Percentiles rank a stretch among this genome's conserved stretches.
These are phyloP conservation scores for Diplodia corticola DNA, from an alignment of 2,329 filamentous ascomycete species.

Conservation along the genomic window DNA sequence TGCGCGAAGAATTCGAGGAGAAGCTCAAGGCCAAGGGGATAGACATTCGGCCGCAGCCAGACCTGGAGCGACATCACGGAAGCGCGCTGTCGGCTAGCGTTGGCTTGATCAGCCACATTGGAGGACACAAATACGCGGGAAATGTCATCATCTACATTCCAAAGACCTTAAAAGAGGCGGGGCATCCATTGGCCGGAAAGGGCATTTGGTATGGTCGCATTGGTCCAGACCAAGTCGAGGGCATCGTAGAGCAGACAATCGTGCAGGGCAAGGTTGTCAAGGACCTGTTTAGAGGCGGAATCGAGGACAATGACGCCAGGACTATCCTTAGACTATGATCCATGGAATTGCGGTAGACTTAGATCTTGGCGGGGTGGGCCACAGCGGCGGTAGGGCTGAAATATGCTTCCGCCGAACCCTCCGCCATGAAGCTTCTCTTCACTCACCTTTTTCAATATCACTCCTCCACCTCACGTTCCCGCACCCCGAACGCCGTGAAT, in stretches of 20 bases:
- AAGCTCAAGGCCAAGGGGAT: slow-evolving; percentile 55
- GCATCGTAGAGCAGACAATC: slow-evolving; percentile 71
- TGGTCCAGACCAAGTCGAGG: slow-evolving; percentile 73
- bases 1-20: slow-evolving; percentile 68
- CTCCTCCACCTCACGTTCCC: background rate
- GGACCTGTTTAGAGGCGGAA: slow-evolving; percentile 72
- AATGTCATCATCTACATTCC: slow-evolving; percentile 83
- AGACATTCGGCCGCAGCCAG: slow-evolving; percentile 39
- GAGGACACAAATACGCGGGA: slow-evolving; percentile 82
- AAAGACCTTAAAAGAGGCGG: slow-evolving; percentile 41
- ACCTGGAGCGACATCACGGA: slow-evolving; percentile 36
- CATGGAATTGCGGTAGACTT: background rate
- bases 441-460: background rate
- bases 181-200: slow-evolving; percentile 64
- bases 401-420: slow-evolving; percentile 7
- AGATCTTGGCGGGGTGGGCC: background rate
- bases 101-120: slow-evolving; percentile 74
- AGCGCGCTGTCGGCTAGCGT: slow-evolving; percentile 53
- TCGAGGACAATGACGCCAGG: slow-evolving; percentile 43
- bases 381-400: slow-evolving; percentile 3
- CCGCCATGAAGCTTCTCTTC: slow-evolving; percentile 11
- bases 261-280: slow-evolving; percentile 65
- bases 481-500: background rate
- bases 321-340: slow-evolving; percentile 8
- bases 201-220: slow-evolving; percentile 84